These are phyloP conservation scores for Trichoderma aggressivum DNA, from an alignment of 2,329 filamentous ascomycete genomes.

Conservation along the genomic window DNA sequence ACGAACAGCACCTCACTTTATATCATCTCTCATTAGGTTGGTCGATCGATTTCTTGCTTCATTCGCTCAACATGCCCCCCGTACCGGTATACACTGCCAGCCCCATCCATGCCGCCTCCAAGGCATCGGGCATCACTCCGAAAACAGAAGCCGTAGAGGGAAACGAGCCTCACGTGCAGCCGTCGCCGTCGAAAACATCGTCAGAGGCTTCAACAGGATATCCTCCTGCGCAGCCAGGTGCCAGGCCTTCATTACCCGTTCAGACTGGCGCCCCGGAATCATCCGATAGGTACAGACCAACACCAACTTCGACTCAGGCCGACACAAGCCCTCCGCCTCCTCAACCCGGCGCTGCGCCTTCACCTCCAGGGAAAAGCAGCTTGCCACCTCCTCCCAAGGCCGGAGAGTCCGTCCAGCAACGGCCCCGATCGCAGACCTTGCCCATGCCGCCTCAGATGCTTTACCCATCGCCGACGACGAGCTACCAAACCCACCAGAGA, in stretches of 20 bases:
- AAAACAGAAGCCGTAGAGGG: constrained; percentile 38
- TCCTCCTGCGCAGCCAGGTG: constrained; percentile 47
- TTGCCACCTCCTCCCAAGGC: constrained; percentile 52
- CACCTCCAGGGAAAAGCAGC: constrained; percentile 32
- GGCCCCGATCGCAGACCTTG: constrained; percentile 40
- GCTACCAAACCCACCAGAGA: constrained; percentile 40
- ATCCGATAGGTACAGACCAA: constrained; percentile 37
- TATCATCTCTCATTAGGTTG: not conserved
- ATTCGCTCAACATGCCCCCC: constrained; percentile 49
- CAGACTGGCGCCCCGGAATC: constrained; percentile 39
- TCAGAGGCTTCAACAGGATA: constrained; percentile 27
- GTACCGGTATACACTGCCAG: constrained; percentile 57
- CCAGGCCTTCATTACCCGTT: constrained; percentile 41
- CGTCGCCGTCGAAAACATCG: constrained; percentile 30
- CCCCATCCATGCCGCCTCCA: constrained; percentile 56
- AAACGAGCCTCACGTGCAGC: constrained; percentile 22
- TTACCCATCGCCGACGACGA: constrained; percentile 44
- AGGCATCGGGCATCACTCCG: constrained; percentile 48
- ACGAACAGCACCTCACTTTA: not conserved
- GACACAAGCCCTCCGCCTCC: constrained; percentile 48
- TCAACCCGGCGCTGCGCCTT: constrained; percentile 55
- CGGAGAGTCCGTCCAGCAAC: constrained; percentile 42
- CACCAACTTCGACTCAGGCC: constrained; percentile 44
- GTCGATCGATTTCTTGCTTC: not conserved
- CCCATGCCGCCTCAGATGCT: constrained; percentile 47